Evolutionary conservation across 345 rosid species (phyloP), one percentile per base, ranked within the genome.

Genomic region (Hibiscus mutabilis): DNA sequence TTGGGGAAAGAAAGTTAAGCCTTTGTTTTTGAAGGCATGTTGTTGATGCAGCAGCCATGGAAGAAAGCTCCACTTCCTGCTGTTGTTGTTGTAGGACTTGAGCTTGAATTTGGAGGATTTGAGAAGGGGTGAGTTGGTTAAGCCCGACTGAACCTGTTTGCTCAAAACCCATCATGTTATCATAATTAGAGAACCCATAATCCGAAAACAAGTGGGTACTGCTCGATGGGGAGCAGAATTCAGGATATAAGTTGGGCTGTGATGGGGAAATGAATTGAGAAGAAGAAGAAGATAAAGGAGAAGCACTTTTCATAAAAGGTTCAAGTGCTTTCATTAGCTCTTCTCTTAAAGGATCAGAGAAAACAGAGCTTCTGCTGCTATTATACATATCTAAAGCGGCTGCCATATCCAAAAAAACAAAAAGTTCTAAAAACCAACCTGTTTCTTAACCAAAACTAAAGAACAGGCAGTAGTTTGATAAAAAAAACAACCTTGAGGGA

Each of bases 281-380:
- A 67, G 58, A 7, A 29, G 60, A 35, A 64, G 80, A 62, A 2
- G 69, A 6, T 6, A 75, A 21, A 3, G 86, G 55, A 60, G 83
- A 78, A 81, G 80, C 74, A 77, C 79, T 77, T 76, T 77, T 83
- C 79, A 80, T 70, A 68, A 77, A 84, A 81, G 90, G 88, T 72
- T 78, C 75, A 62, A 85, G 84, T 78, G 87, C 89, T 76, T 81
- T 84, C 89, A 85, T 82, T 53, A 87, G 74, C 75, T 87, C 91
- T 70, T 82, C 91, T 59, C 78, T 81, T 5, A 75, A 81, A 56
- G 86, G 89, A 75, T 87, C 89, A 21, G 87, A 84, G 68, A 81
- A 66, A 64, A 80, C 63, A 74, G 75, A 69, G 69, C 5, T 37
- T 71, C 65, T 56, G 55, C 40, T 69, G 79, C 76, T 83, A 61